phyloP scores from a whole-genome alignment of 2,329 filamentous ascomycete genomes.

The Parastagonospora avenae region DNA sequence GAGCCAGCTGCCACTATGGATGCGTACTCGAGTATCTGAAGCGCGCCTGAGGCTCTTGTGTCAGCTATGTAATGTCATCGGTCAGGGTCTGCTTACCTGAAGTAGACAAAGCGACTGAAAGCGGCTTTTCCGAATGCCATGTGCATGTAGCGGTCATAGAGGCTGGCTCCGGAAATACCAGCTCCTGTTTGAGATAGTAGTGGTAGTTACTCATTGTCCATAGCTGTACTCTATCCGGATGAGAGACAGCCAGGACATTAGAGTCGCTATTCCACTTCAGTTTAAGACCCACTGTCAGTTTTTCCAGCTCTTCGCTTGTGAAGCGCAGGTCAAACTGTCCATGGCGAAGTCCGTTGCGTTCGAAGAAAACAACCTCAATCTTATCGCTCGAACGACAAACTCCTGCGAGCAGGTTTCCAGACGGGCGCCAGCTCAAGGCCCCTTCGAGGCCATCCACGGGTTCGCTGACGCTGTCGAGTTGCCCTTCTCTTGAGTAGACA shows the following conservation, averaged over 20 bases:
- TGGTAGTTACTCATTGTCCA: slow-evolving; percentile 99
- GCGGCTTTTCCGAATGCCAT: slow-evolving; percentile 87
- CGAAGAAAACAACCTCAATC: slow-evolving; percentile 92
- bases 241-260: slow-evolving; percentile 81
- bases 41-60: slow-evolving; percentile 42
- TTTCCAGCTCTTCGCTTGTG: slow-evolving; percentile 62
- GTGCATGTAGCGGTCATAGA: slow-evolving; percentile 22
- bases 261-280: slow-evolving; percentile 93
- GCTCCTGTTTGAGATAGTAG: slow-evolving; percentile 95
- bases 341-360: slow-evolving; percentile 95
- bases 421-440: slow-evolving; percentile 86
- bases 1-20: slow-evolving; percentile 73
- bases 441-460: slow-evolving; percentile 91
- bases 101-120: slow-evolving; percentile 66
- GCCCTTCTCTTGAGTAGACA: slow-evolving; percentile 88
- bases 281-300: slow-evolving; percentile 63
- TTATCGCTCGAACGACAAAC: slow-evolving; percentile 72
- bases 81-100: slow-evolving; percentile 22
- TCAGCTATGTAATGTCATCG: background rate
- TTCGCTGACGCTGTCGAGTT: slow-evolving; percentile 91
- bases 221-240: slow-evolving; percentile 77
- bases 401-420: slow-evolving; percentile 87
- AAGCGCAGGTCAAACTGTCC: slow-evolving; percentile 85
- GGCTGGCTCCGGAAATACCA: slow-evolving; percentile 49
- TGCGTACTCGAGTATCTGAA: slow-evolving; percentile 67